Evolutionary conservation across 768 basidiomycete species (phyloP).

Genomic region (Mycena crocata): DNA sequence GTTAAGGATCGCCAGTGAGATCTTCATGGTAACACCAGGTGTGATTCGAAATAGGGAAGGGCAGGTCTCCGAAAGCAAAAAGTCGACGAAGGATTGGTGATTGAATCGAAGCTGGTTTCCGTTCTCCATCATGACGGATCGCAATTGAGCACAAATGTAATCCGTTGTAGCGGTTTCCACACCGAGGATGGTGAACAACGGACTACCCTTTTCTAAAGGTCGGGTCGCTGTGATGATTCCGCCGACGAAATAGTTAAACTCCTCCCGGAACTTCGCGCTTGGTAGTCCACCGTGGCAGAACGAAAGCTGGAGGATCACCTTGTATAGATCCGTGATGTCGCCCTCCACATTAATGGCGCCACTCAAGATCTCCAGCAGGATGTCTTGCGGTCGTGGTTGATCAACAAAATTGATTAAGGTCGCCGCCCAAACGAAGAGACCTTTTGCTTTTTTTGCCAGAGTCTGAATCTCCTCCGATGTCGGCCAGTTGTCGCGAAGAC

Average conservation of each 20-base stretch:
- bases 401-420: conserved; percentile 41
- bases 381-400: conserved; percentile 17
- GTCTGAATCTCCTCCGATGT: conserved; percentile 2
- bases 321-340: conserved; percentile 22
- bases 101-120: conserved; percentile 12
- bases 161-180: background rate
- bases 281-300: conserved; percentile 2
- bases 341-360: conserved; percentile 11
- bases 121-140: conserved; percentile 14
- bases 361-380: conserved; percentile 1
- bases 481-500: conserved; percentile 18
- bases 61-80: conserved; percentile 17
- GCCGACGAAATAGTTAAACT: conserved; percentile 19
- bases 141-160: conserved; percentile 10
- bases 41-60: conserved; percentile 4
- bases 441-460: conserved; percentile 22
- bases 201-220: conserved; percentile 9
- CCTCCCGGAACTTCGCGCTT: background rate
- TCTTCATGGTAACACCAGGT: background rate
- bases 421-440: conserved; percentile 41
- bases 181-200: conserved; percentile 18
- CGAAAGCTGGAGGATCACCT: conserved; percentile 14
- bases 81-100: conserved; percentile 33
- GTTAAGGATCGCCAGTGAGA: conserved; percentile 6
- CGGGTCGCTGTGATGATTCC: conserved; percentile 9